Evolutionary conservation across 1,284 basidiomycete species (phyloP).

Genomic region (Ustilago esculenta): DNA sequence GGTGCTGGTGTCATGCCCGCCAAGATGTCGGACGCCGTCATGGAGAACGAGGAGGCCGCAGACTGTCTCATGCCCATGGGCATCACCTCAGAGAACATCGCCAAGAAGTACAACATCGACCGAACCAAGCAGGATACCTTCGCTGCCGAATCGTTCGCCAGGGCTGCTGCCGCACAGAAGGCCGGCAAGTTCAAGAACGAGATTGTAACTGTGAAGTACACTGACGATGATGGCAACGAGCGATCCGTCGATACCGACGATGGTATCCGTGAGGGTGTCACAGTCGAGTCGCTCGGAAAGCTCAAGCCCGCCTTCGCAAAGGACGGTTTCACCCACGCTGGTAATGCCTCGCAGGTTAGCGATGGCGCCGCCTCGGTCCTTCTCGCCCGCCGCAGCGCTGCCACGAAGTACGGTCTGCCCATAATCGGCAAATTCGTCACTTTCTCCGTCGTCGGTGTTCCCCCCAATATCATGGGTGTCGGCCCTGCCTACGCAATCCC

Average conservation of each 20-base stretch:
- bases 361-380: constrained; percentile 96
- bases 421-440: constrained; percentile 91
- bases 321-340: constrained; percentile 89
- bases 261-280: constrained; percentile 85
- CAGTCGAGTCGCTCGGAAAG: constrained; percentile 83
- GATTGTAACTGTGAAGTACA: constrained; percentile 84
- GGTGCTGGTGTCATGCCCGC: constrained; percentile 78
- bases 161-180: constrained; percentile 85
- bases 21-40: constrained; percentile 81
- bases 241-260: constrained; percentile 88
- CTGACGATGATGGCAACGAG: constrained; percentile 81
- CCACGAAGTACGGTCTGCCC: constrained; percentile 87
- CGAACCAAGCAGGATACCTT: constrained; percentile 84
- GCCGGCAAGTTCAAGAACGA: constrained; percentile 90
- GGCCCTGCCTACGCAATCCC: constrained; percentile 67
- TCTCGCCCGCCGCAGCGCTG: constrained; percentile 83
- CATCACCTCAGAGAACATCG: constrained; percentile 95
- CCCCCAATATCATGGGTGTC: constrained; percentile 67
- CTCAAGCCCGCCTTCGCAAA: constrained; percentile 92
- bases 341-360: constrained; percentile 93
- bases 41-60: constrained; percentile 80
- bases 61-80: constrained; percentile 98
- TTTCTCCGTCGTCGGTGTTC: constrained; percentile 75
- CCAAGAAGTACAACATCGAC: constrained; percentile 78
- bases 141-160: constrained; percentile 82